Evolutionary conservation across 306 rosid species (phyloP).

Genomic region (Prunus fruticosa): DNA sequence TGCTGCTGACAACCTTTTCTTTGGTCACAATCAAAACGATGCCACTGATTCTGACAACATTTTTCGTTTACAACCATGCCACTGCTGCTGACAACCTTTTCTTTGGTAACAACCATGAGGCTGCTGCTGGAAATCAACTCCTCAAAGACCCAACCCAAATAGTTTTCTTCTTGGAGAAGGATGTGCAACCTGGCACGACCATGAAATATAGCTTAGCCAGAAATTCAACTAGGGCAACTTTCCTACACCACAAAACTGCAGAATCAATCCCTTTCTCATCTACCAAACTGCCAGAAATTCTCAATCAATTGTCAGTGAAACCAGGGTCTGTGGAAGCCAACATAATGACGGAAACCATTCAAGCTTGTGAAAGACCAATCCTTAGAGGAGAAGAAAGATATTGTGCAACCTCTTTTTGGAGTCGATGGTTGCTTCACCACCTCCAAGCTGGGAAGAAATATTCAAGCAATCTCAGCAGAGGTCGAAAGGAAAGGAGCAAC

Average conservation of each 20-base stretch:
- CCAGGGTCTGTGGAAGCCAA: slow-evolving; percentile 41
- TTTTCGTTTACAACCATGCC: too few relatives aligned
- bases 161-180: slow-evolving; percentile 67
- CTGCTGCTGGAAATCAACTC: slow-evolving; percentile 51
- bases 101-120: rapidly evolving
- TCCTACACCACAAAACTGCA: slow-evolving; percentile 42
- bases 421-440: slow-evolving; percentile 63
- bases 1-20: slow-evolving; percentile 2
- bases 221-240: slow-evolving; percentile 23
- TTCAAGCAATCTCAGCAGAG: slow-evolving; percentile 48
- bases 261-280: slow-evolving; percentile 59
- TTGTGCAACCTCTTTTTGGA: slow-evolving; percentile 76
- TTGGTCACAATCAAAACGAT: rapidly evolving
- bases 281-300: slow-evolving; percentile 25
- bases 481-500: slow-evolving; percentile 31
- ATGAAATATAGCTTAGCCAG: slow-evolving; percentile 39
- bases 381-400: slow-evolving; percentile 51
- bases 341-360: slow-evolving; percentile 33
- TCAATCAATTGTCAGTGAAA: slow-evolving; percentile 28
- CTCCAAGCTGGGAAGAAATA: slow-evolving; percentile 50
- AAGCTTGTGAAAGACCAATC: slow-evolving; percentile 41
- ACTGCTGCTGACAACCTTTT: neutral
- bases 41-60: neutral
- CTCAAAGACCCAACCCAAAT: slow-evolving; percentile 39
- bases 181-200: slow-evolving; percentile 34